Evolutionary conservation across 2,329 filamentous ascomycete genomes (phyloP).

Genomic region (Cordyceps farinosa): DNA sequence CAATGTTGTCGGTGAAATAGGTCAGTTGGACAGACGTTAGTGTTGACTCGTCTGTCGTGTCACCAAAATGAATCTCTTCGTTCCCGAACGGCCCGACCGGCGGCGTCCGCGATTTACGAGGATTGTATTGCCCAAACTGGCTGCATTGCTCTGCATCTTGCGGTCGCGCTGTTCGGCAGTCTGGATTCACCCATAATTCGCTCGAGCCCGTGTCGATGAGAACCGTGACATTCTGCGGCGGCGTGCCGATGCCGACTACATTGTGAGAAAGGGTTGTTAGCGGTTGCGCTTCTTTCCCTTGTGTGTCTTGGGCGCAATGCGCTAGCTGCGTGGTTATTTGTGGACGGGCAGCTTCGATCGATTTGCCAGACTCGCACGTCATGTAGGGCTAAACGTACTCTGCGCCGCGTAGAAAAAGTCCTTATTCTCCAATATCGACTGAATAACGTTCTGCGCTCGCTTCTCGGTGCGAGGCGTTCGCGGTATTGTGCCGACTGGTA

Average conservation of each 20-base stretch:
- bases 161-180: constrained; percentile 39
- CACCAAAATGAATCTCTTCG: constrained; percentile 39
- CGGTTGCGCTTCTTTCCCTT: not conserved
- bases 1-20: constrained; percentile 46
- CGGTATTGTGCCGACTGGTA: constrained; percentile 34
- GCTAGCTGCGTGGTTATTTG: not conserved
- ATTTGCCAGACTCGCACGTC: not conserved
- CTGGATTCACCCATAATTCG: constrained; percentile 54
- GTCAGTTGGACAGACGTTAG: constrained; percentile 39
- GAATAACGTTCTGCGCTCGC: constrained; percentile 25
- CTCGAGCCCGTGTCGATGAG: constrained; percentile 51
- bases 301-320: not conserved
- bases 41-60: constrained; percentile 33
- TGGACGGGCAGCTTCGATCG: not conserved
- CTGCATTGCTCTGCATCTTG: constrained; percentile 37
- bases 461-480: constrained; percentile 19
- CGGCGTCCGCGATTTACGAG: constrained; percentile 37
- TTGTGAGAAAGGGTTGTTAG: not conserved
- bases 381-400: constrained; percentile 26
- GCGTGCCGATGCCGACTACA: constrained; percentile 41
- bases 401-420: constrained; percentile 39
- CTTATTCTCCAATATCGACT: constrained; percentile 33
- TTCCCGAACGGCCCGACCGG: constrained; percentile 35
- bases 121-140: constrained; percentile 43
- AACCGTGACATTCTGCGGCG: constrained; percentile 42